These are phyloP conservation scores for Wickerhamomyces ciferrii DNA, from an alignment of 805 yeast species.

Conservation along the genomic window DNA sequence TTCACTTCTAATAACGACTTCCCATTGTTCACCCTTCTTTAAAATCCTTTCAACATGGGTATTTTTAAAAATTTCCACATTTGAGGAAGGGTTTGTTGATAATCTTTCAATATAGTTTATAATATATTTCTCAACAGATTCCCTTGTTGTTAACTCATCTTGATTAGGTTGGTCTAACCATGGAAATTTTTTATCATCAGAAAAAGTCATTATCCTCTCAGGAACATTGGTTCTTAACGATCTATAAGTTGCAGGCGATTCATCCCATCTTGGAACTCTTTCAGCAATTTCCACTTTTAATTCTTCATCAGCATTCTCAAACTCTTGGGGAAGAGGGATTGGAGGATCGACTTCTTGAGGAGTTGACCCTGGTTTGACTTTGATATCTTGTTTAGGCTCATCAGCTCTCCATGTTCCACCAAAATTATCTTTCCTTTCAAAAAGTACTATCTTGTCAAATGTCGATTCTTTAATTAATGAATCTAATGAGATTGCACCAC, in stretches of 20 bases:
- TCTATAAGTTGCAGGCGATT: slow-evolving; percentile 1
- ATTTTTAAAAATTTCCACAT: not conserved
- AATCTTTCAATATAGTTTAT: not conserved
- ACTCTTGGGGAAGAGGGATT: not conserved
- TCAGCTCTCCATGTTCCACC: slow-evolving; percentile 34
- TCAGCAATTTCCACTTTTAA: not conserved
- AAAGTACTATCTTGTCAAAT: slow-evolving; percentile 25
- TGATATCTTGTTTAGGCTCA: not conserved
- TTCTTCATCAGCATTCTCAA: not conserved
- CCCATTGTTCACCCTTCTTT: slow-evolving; percentile 10
- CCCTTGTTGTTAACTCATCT: slow-evolving; percentile 1
- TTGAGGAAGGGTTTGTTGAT: not conserved
- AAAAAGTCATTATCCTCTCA: slow-evolving; percentile 2
- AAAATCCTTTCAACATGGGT: slow-evolving; percentile 27
- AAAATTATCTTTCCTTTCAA: slow-evolving; percentile 27
- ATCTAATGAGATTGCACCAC: slow-evolving; percentile 34
- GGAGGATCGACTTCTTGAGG: not conserved
- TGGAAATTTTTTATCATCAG: not conserved
- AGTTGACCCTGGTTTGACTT: not conserved
- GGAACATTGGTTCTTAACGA: slow-evolving; percentile 6
- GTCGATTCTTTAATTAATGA: slow-evolving; percentile 23
- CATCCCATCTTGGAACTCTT: not conserved
- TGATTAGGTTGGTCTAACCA: not conserved
- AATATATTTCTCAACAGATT: not conserved
- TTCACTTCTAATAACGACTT: slow-evolving; percentile 18